Conservation (phyloP, 441 rosid genomes). For the Pelargonium citronellum region DNA sequence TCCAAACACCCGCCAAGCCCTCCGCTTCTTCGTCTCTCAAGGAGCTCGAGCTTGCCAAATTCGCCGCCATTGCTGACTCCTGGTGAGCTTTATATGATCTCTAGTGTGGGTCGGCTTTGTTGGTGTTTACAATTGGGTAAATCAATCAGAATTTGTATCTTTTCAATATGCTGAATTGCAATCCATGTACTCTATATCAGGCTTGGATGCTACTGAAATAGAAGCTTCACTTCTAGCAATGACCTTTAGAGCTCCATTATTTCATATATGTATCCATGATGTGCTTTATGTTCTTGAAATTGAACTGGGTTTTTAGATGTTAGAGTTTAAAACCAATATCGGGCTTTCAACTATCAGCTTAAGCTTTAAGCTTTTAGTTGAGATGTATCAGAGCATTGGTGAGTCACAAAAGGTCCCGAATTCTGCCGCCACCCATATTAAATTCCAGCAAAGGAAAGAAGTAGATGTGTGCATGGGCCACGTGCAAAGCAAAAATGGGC, state of each 20-base stretch:
- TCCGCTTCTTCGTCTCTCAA: slow-evolving; percentile 52
- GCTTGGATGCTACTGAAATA: background rate
- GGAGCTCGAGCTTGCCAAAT: slow-evolving; percentile 65
- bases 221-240: background rate
- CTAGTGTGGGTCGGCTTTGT: background rate
- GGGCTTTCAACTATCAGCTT: too few relatives aligned
- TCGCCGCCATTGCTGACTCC: slow-evolving; percentile 80
- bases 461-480: too few relatives aligned
- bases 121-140: background rate
- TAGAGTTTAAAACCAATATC: too few relatives aligned
- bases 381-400: too few relatives aligned
- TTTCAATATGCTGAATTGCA: background rate
- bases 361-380: too few relatives aligned
- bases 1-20: background rate
- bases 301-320: too few relatives aligned
- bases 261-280: too few relatives aligned
- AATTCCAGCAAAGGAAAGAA: too few relatives aligned
- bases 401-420: too few relatives aligned
- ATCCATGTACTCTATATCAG: background rate
- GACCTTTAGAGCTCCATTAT: background rate
- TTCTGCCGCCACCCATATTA: too few relatives aligned
- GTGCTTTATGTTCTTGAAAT: too few relatives aligned
- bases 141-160: background rate
- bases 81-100: slow-evolving; percentile 41
- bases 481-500: too few relatives aligned